Evolutionary conservation across 495 filamentous ascomycete species (phyloP).

Genomic region (Emericellopsis terricola): DNA sequence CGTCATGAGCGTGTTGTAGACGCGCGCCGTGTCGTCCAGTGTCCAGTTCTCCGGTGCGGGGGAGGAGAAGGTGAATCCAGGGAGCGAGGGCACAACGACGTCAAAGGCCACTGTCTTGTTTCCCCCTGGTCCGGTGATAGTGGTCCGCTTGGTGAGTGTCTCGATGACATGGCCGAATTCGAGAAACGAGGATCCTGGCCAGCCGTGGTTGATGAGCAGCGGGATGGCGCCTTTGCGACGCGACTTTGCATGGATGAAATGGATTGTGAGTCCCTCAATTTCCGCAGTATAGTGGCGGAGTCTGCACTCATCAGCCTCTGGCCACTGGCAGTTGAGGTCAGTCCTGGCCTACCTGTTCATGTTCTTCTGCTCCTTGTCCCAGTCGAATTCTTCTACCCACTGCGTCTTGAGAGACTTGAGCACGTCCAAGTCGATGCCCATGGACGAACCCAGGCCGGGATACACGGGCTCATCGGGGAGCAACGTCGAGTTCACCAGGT

Average conservation of each 20-base stretch:
- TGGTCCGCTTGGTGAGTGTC: not conserved
- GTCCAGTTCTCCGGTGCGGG: conserved; percentile 6
- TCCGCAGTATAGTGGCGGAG: not conserved
- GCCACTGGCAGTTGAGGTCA: not conserved
- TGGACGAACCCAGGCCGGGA: not conserved
- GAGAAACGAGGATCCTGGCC: conserved; percentile 1
- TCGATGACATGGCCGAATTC: not conserved
- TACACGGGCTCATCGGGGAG: not conserved
- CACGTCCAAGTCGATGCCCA: not conserved
- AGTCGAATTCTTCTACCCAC: not conserved
- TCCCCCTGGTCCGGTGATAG: not conserved
- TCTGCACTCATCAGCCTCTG: not conserved
- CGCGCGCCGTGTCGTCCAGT: conserved; percentile 2
- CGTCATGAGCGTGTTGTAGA: conserved; percentile 2
- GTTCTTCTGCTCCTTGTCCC: not conserved
- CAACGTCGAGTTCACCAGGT: not conserved
- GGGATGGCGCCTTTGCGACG: not conserved
- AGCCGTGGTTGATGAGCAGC: not conserved
- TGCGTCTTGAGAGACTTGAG: not conserved
- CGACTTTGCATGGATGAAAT: not conserved
- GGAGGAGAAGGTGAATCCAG: conserved; percentile 3
- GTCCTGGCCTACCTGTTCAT: not conserved
- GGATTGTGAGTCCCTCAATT: not conserved
- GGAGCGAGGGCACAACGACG: conserved; percentile 2
- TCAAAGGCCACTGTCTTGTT: not conserved